Percentiles rank a stretch among this genome's conserved stretches.
Evolutionary conservation across 192 early-diverging fungal genomes (phyloP).

Genomic region (Gaertneriomyces semiglobifer): DNA sequence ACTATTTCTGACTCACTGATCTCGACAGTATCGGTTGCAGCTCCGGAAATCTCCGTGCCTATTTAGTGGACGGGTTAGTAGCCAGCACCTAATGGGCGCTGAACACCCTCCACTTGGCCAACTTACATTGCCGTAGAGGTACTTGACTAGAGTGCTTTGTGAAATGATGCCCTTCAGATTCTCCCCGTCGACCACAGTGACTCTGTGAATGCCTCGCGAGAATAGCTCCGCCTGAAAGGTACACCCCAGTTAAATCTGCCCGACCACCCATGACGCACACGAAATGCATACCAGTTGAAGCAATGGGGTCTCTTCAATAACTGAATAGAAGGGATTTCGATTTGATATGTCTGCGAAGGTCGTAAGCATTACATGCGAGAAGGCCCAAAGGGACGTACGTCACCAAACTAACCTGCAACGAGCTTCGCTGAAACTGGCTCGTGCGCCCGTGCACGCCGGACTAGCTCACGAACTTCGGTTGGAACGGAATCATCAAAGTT

Average conservation of each 20-base stretch:
- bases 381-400: not conserved
- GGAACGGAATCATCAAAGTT: conserved; percentile 31
- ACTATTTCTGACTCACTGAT: conserved; percentile 35
- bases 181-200: conserved; percentile 67
- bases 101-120: conserved; percentile 13
- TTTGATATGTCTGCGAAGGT: conserved; percentile 65
- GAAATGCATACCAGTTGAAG: conserved; percentile 55
- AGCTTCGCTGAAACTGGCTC: conserved; percentile 60
- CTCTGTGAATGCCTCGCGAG: conserved; percentile 72
- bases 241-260: not conserved
- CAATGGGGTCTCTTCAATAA: conserved; percentile 70
- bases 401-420: conserved; percentile 49
- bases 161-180: conserved; percentile 72
- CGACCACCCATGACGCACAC: not conserved
- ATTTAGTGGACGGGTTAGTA: not conserved
- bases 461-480: conserved; percentile 57
- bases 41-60: conserved; percentile 37
- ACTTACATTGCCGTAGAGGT: conserved; percentile 61
- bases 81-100: too few species aligned
- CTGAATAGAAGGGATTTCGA: conserved; percentile 79
- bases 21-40: conserved; percentile 45
- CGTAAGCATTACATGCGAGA: conserved; percentile 5
- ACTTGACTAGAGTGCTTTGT: conserved; percentile 67
- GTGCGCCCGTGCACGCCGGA: conserved; percentile 46
- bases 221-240: conserved; percentile 51